phyloP scores from a whole-genome alignment of 208 protist genomes.

The Wallacemonas rigidus region DNA sequence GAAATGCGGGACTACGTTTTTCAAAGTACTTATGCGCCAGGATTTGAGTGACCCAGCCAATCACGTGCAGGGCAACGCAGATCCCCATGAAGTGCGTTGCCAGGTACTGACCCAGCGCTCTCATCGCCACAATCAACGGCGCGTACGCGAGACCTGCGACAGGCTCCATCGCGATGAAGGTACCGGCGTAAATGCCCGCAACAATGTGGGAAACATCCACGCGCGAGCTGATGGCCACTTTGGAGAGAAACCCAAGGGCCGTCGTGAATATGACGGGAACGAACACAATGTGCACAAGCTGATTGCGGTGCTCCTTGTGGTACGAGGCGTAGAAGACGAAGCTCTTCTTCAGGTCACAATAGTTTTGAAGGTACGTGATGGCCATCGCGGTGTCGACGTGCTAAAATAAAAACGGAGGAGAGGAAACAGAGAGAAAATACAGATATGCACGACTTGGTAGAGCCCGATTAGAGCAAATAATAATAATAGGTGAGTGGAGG shows the following conservation, averaged over 20 bases:
- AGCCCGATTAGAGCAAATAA: too few species aligned
- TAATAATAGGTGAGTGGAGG: too few species aligned
- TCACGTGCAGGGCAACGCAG: constrained; percentile 42
- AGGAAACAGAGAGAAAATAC: not conserved
- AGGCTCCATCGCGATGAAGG: constrained; percentile 68
- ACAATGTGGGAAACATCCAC: constrained; percentile 52
- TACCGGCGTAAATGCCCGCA: constrained; percentile 46
- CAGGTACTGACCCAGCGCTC: constrained; percentile 34
- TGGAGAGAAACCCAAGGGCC: constrained; percentile 45
- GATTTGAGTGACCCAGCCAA: constrained; percentile 65
- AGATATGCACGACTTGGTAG: too few species aligned
- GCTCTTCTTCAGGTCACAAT: constrained; percentile 63
- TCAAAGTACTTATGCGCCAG: constrained; percentile 59
- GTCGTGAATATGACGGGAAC: constrained; percentile 79
- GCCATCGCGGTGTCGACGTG: constrained; percentile 16
- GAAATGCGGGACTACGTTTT: constrained; percentile 63
- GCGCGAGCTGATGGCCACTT: constrained; percentile 30
- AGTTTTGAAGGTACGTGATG: constrained; percentile 48
- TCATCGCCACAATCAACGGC: constrained; percentile 42
- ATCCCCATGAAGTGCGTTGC: constrained; percentile 26
- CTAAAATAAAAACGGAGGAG: not conserved
- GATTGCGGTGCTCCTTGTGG: constrained; percentile 63
- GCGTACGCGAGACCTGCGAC: constrained; percentile 54
- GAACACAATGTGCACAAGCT: constrained; percentile 76
- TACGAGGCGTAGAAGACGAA: constrained; percentile 78